phyloP scores from a whole-genome alignment of 192 early-diverging fungal species.

The Coemansia erecta region DNA sequence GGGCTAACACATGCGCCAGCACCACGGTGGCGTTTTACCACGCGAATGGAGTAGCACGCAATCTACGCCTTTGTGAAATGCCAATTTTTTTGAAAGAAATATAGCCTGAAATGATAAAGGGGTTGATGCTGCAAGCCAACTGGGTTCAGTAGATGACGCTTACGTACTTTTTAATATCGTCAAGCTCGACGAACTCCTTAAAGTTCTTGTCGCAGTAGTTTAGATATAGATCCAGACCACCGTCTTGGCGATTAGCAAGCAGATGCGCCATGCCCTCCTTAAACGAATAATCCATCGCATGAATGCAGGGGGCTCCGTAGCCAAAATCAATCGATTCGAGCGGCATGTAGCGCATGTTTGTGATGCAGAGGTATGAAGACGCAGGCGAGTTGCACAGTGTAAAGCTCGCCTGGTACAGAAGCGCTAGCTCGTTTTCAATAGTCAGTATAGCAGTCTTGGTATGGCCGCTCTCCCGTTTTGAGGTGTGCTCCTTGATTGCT shows the following conservation, averaged over 20 bases:
- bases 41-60: too few species aligned
- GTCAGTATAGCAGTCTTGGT: constrained; percentile 26
- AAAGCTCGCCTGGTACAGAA: constrained; percentile 31
- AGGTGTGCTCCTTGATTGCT: constrained; percentile 26
- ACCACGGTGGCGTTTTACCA: too few species aligned
- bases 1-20: too few species aligned
- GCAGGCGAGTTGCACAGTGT: constrained; percentile 30
- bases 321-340: constrained; percentile 44
- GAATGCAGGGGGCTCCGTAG: constrained; percentile 24
- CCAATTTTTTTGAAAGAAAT: neutral
- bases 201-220: constrained; percentile 35
- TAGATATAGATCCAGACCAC: constrained; percentile 38
- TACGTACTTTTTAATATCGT: constrained; percentile 26
- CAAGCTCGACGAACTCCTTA: constrained; percentile 11
- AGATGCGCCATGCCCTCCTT: constrained; percentile 37
- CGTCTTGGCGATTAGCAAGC: constrained; percentile 38
- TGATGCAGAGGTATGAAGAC: constrained; percentile 34
- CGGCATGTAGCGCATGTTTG: constrained; percentile 35
- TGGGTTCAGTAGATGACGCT: constrained; percentile 27
- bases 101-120: too few species aligned
- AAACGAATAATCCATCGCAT: constrained; percentile 28
- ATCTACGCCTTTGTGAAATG: too few species aligned
- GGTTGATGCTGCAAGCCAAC: too few species aligned
- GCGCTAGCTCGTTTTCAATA: constrained; percentile 33
- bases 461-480: constrained; percentile 22